phyloP scores from a whole-genome alignment of 345 rosid genomes.

The Citrus trifoliata region DNA sequence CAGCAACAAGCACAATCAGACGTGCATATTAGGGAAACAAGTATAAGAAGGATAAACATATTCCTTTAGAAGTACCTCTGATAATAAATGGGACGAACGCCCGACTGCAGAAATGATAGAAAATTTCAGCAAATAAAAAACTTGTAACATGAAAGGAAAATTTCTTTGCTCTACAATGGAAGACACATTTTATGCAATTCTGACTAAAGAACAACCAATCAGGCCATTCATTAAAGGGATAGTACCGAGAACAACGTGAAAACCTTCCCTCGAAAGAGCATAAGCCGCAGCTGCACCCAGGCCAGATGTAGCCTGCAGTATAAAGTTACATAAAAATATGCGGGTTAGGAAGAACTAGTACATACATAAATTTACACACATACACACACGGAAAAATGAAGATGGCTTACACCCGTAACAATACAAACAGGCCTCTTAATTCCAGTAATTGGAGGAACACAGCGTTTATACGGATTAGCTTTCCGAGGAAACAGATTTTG shows the following conservation, averaged over 20 bases:
- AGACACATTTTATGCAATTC: background rate
- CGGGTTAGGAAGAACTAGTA: background rate
- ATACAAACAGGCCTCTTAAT: conserved; percentile 55
- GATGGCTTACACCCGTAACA: conserved; percentile 66
- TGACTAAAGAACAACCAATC: background rate
- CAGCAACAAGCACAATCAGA: conserved; percentile 9
- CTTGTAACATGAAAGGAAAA: background rate
- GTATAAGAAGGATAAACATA: background rate
- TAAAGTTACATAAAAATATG: background rate
- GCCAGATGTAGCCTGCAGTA: conserved; percentile 78
- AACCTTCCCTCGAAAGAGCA: conserved; percentile 73
- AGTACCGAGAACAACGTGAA: conserved; percentile 74
- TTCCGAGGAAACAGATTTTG: conserved; percentile 28
- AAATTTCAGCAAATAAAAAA: conserved; percentile 14
- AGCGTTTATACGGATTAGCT: conserved; percentile 30
- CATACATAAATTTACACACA: no score
- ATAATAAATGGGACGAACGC: conserved; percentile 46
- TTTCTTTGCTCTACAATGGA: background rate
- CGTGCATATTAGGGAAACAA: background rate
- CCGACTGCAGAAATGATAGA: conserved; percentile 59
- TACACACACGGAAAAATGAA: background rate
- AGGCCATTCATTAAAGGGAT: background rate
- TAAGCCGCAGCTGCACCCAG: conserved; percentile 72
- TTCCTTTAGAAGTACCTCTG: conserved; percentile 42
- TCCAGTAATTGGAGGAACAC: conserved; percentile 20